Base-by-base conservation (phyloP, 225 moss, liverwort and hornwort species). In the Polytrichum formosum region DNA sequence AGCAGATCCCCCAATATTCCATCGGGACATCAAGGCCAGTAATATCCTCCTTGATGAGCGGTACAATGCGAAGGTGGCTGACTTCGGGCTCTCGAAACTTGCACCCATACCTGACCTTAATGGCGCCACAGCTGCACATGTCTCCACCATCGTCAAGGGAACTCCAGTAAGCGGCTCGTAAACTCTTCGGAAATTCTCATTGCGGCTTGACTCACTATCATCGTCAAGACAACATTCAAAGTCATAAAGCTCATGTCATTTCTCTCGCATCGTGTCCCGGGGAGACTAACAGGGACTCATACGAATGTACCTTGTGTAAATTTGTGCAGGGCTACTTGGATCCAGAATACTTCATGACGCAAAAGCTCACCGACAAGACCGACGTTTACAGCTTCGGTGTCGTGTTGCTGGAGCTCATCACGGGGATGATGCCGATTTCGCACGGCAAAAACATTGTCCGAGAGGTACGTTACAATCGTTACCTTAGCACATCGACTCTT, bases 331-430 rank as follows among this genome's bases (percentile, higher is more conserved):
- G 93, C 20, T 93, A 93, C 73, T 68, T 94, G 63, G 91, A 94
- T 73, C 91, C 94, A 0, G 91, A 91, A 83, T 91, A 94, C 59
- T 91, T 87, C 77, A 62, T 89, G 70, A 91, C 94, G 2, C 87
- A 94, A 26, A 76, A 91, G 25, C 67, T 94, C 72, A 91, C 94
- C 16, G 92, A 94, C 72, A 90, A 91, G 72, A 91, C 88, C 72
- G 94, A 91, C 63, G 90, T 92, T 16, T 92, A 90, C 84, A 92
- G 90, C 76, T 89, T 92, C 20, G 94, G 94, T 19, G 87, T 95
- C 8, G 86, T 95, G 53, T 67, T 95, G 77, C 73, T 95, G 80
- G 95, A 93, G 84, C 75, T 95, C 2, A 73, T 95, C 31, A 83
- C 91, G 37, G 95, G 93, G 25, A 83, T 79, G 82, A 75, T 70